Percentiles rank a stretch among this genome's conserved stretches.
These are phyloP conservation scores for Yamadazyma scolyti DNA, from an alignment of 805 yeast species.

Conservation along the genomic window DNA sequence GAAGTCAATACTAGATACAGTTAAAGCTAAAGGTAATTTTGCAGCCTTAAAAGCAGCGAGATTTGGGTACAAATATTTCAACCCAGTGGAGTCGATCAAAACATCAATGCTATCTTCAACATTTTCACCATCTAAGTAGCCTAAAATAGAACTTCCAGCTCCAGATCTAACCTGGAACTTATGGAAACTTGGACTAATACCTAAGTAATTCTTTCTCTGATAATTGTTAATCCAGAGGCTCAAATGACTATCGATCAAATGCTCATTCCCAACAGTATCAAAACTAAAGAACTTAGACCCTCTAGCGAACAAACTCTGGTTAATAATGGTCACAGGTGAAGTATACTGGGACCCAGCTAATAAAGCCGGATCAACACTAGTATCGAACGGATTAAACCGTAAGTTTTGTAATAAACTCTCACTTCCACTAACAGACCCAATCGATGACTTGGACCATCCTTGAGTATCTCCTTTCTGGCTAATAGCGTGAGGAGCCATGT, in stretches of 20 bases:
- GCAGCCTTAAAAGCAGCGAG: constrained; percentile 31
- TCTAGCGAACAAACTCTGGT: constrained; percentile 51
- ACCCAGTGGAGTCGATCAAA: constrained; percentile 64
- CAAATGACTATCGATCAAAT: constrained; percentile 57
- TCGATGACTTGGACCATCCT: too few relatives aligned
- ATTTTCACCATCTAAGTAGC: constrained; percentile 45
- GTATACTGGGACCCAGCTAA: constrained; percentile 48
- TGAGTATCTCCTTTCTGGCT: constrained; percentile 3
- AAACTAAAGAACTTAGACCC: constrained; percentile 62
- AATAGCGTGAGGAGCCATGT: constrained; percentile 9
- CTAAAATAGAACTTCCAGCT: constrained; percentile 75
- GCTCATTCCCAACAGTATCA: constrained; percentile 60
- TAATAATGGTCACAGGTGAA: constrained; percentile 51
- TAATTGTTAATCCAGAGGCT: constrained; percentile 55
- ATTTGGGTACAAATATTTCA: constrained; percentile 64
- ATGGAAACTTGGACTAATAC: constrained; percentile 58
- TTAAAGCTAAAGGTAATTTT: constrained; percentile 59
- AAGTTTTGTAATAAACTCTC: neutral
- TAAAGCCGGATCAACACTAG: constrained; percentile 53
- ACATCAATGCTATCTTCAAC: constrained; percentile 40
- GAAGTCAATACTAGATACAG: constrained; percentile 75
- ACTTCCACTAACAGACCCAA: too few relatives aligned
- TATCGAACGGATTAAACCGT: constrained; percentile 60
- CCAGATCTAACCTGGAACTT: constrained; percentile 75
- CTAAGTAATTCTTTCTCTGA: constrained; percentile 48